A percentile compares a stretch with the other conserved stretches of the same genome.
Evolutionary conservation across 345 rosid genomes (phyloP).

Genomic region (Eucalyptus marginata): DNA sequence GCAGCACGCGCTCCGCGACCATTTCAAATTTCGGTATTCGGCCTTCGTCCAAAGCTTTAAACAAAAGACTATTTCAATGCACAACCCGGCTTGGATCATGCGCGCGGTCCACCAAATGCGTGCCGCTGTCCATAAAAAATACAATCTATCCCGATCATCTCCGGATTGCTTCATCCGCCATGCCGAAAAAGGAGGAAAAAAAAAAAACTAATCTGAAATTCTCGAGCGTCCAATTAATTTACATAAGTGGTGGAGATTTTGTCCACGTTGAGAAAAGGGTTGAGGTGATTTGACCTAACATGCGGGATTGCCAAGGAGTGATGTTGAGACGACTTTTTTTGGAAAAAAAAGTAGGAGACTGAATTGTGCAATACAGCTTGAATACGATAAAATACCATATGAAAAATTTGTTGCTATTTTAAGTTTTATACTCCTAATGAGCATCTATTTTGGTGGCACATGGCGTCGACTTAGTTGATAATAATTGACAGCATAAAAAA

Average conservation of each 20-base stretch:
- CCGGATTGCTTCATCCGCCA: background rate
- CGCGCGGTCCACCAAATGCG: background rate
- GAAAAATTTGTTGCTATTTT: background rate
- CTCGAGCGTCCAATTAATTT: background rate
- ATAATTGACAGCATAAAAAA: background rate
- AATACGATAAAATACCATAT: fast-evolving
- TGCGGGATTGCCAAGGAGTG: background rate
- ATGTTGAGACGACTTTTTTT: background rate
- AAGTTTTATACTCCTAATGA: background rate
- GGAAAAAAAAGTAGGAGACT: background rate
- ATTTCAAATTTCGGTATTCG: background rate
- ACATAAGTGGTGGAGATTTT: background rate
- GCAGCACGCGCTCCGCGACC: background rate
- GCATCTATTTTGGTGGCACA: background rate
- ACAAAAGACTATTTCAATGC: background rate
- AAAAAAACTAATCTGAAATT: background rate
- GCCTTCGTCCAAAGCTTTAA: background rate
- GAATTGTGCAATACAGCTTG: background rate
- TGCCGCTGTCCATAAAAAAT: background rate
- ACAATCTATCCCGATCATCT: background rate
- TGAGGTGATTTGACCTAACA: background rate
- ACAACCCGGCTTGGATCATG: background rate
- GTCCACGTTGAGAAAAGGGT: background rate
- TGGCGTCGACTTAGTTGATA: background rate
- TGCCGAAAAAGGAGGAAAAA: background rate